These are phyloP conservation scores for Ophiognomonia clavigignenti-juglandacearum DNA, from an alignment of 2,329 filamentous ascomycete genomes.

Conservation along the genomic window DNA sequence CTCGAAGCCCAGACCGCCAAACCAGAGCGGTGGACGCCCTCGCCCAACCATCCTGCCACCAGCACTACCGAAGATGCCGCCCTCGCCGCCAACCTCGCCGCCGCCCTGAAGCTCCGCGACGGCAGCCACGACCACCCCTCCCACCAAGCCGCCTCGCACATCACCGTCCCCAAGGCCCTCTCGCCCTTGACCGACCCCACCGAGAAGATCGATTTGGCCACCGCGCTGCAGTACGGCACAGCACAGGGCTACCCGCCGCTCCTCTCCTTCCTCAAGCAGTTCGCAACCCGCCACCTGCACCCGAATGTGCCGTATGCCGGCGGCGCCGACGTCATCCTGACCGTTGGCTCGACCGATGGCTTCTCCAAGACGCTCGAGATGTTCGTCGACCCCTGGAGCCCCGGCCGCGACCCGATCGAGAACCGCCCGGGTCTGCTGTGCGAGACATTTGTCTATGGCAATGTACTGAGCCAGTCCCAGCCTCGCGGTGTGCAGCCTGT, in stretches of 20 bases:
- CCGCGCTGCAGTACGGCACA: conserved; percentile 83
- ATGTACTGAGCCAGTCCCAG: conserved; percentile 60
- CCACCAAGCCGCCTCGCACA: conserved; percentile 37
- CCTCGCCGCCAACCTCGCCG: conserved; percentile 7
- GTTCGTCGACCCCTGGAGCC: conserved; percentile 71
- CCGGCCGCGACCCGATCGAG: conserved; percentile 59
- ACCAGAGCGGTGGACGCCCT: conserved; percentile 69
- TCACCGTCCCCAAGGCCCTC: conserved; percentile 69
- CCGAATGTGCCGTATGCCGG: conserved; percentile 73
- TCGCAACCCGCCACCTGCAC: conserved; percentile 71
- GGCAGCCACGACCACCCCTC: conserved; percentile 21
- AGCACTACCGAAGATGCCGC: conserved; percentile 33
- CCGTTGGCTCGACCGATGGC: conserved; percentile 80
- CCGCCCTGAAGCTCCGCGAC: conserved; percentile 17
- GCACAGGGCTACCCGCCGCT: conserved; percentile 77
- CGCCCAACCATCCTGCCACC: conserved; percentile 60
- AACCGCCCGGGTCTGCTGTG: conserved; percentile 73
- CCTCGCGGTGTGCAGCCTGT: conserved; percentile 70
- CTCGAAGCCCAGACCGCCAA: conserved; percentile 76
- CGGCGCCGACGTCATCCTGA: conserved; percentile 74
- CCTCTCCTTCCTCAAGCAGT: conserved; percentile 72
- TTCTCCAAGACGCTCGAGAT: conserved; percentile 73
- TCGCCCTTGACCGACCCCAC: conserved; percentile 47
- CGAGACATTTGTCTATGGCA: conserved; percentile 79
- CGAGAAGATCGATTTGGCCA: conserved; percentile 73